Percentiles rank a stretch among this genome's conserved stretches.
Conservation (phyloP, 108 stramenopile genomes). For the Nannochloropsis oceanica region DNA sequence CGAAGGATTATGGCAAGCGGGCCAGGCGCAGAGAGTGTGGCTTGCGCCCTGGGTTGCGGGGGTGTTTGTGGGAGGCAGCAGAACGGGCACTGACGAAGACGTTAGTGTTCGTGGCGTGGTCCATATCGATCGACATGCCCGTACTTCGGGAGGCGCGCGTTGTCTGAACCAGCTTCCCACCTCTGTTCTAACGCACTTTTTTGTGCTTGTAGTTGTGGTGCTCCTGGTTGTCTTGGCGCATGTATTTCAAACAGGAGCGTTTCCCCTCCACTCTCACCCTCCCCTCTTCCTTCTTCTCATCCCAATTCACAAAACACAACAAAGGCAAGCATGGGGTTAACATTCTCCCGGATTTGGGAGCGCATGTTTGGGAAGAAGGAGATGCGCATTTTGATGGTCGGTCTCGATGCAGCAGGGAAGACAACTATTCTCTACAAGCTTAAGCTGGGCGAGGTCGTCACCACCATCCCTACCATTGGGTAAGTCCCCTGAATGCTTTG, state of each 20-base stretch:
- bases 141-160: too few relatives aligned
- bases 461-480: conserved; percentile 96
- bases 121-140: conserved; percentile 37
- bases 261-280: too few relatives aligned
- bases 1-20: too few relatives aligned
- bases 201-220: conserved; percentile 35
- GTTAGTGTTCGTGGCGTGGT: background rate
- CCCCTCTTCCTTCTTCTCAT: too few relatives aligned
- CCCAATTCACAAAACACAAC: too few relatives aligned
- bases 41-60: too few relatives aligned
- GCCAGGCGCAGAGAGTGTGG: too few relatives aligned
- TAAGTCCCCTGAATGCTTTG: background rate
- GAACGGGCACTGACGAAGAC: background rate
- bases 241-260: too few relatives aligned
- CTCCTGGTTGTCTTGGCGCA: conserved; percentile 42
- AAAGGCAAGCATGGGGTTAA: conserved; percentile 35
- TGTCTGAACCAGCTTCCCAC: too few relatives aligned
- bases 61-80: too few relatives aligned
- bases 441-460: conserved; percentile 92
- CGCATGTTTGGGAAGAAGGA: conserved; percentile 70
- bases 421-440: conserved; percentile 99
- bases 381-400: conserved; percentile 99
- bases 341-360: conserved; percentile 44
- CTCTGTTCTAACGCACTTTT: too few relatives aligned
- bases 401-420: conserved; percentile 99